A percentile compares a stretch with the other conserved stretches of the same genome.
Evolutionary conservation across 164 flowering plant genomes (phyloP).

Genomic region (Kalanchoe fedtschenkoi): DNA sequence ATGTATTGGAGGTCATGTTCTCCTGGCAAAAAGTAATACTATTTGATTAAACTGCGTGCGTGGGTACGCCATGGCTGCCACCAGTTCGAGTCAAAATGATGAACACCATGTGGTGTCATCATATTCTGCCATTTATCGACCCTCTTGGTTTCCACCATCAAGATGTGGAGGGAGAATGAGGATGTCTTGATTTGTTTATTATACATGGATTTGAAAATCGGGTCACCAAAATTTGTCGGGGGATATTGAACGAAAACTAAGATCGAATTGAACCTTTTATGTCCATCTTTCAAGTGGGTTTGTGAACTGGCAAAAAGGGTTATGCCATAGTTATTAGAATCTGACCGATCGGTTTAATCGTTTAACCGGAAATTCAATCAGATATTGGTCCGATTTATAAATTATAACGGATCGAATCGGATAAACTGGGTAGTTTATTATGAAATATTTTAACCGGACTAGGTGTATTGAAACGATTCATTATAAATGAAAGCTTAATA

Average conservation of each 20-base stretch:
- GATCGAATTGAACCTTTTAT: neutral
- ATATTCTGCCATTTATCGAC: neutral
- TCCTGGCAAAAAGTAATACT: neutral
- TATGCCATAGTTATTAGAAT: too few relatives aligned
- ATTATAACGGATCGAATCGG: too few relatives aligned
- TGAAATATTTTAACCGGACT: too few relatives aligned
- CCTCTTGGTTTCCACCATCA: neutral
- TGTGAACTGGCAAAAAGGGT: too few relatives aligned
- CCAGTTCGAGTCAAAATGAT: neutral
- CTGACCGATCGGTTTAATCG: too few relatives aligned
- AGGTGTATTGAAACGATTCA: too few relatives aligned
- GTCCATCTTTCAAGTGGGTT: neutral
- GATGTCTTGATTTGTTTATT: too few relatives aligned
- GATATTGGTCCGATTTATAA: too few relatives aligned
- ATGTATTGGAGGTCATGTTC: slow-evolving; percentile 5
- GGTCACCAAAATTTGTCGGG: neutral
- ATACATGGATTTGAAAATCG: neutral
- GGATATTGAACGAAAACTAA: neutral
- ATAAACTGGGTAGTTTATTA: too few relatives aligned
- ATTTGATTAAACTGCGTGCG: neutral
- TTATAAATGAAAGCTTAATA: too few relatives aligned
- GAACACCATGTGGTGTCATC: slow-evolving; percentile 1
- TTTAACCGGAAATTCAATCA: too few relatives aligned
- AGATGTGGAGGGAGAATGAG: too few relatives aligned
- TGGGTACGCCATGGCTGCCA: neutral